Evolutionary conservation across 108 stramenopile genomes (phyloP).

Genomic region (Fragilaria crotonensis): DNA sequence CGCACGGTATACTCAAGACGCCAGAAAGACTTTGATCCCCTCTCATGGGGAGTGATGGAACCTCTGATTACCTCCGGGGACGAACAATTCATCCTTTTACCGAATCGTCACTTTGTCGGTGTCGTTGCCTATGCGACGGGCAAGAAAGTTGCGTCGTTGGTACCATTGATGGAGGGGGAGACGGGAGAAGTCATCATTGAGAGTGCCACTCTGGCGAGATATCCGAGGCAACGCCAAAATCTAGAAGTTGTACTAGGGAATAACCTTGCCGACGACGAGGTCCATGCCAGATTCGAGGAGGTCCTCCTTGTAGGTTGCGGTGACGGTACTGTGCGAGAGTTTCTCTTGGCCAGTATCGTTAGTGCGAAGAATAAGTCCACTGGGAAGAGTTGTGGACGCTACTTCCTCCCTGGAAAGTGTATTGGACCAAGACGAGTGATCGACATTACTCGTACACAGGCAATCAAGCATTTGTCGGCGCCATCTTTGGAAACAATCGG

Average conservation of each 20-base stretch:
- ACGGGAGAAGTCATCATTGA: conserved; percentile 14
- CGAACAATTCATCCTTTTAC: conserved; percentile 37
- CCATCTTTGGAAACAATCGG: not conserved
- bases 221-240: conserved; percentile 5
- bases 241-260: conserved; percentile 17
- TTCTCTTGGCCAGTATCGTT: too few relatives aligned
- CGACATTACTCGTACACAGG: too few relatives aligned
- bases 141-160: conserved; percentile 18
- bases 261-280: conserved; percentile 11
- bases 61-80: conserved; percentile 30
- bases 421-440: conserved; percentile 24
- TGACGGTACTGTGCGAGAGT: conserved; percentile 35
- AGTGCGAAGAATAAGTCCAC: too few relatives aligned
- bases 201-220: conserved; percentile 13
- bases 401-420: conserved; percentile 13
- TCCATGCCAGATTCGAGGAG: not conserved
- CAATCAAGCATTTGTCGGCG: too few relatives aligned
- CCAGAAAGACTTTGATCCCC: not conserved
- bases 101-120: conserved; percentile 22
- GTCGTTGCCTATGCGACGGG: conserved; percentile 41
- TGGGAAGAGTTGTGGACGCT: conserved; percentile 20
- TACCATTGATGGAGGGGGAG: conserved; percentile 5
- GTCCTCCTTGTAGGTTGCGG: conserved; percentile 32
- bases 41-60: conserved; percentile 21
- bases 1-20: too few relatives aligned